Evolutionary conservation across 768 basidiomycete genomes (phyloP).

Genomic region (Cyclocybe aegerita): DNA sequence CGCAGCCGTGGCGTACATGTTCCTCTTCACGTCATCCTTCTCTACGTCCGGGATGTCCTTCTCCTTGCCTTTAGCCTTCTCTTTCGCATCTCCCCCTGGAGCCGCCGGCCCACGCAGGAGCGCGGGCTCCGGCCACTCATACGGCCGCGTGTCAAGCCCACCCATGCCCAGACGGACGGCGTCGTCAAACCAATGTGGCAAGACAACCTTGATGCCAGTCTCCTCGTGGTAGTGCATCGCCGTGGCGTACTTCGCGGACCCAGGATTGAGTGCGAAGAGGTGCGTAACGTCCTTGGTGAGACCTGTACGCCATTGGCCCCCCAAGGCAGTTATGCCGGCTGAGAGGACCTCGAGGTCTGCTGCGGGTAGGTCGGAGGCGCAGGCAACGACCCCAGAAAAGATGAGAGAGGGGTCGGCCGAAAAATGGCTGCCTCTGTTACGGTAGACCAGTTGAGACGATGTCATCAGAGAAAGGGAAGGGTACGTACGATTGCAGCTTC

Average conservation of each 20-base stretch:
- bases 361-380: conserved; percentile 56
- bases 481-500: conserved; percentile 53
- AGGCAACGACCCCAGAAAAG: conserved; percentile 82
- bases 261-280: conserved; percentile 61
- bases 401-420: conserved; percentile 77
- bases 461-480: neutral
- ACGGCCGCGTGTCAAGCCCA: conserved; percentile 50
- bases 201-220: conserved; percentile 64
- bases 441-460: neutral
- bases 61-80: conserved; percentile 22
- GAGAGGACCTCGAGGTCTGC: conserved; percentile 73
- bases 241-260: conserved; percentile 50
- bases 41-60: conserved; percentile 16
- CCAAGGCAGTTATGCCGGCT: conserved; percentile 70
- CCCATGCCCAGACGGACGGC: conserved; percentile 55
- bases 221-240: conserved; percentile 58
- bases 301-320: conserved; percentile 77
- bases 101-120: neutral
- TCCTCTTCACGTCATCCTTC: conserved; percentile 31
- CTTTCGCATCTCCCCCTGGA: conserved; percentile 18
- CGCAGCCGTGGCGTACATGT: conserved; percentile 29
- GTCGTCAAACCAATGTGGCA: conserved; percentile 94
- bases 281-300: conserved; percentile 89
- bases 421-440: conserved; percentile 53
- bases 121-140: conserved; percentile 76